A percentile compares a stretch with the other conserved stretches of the same genome.
Evolutionary conservation across 192 early-diverging fungal genomes (phyloP).

Genomic region (Spizellomyces sp.): DNA sequence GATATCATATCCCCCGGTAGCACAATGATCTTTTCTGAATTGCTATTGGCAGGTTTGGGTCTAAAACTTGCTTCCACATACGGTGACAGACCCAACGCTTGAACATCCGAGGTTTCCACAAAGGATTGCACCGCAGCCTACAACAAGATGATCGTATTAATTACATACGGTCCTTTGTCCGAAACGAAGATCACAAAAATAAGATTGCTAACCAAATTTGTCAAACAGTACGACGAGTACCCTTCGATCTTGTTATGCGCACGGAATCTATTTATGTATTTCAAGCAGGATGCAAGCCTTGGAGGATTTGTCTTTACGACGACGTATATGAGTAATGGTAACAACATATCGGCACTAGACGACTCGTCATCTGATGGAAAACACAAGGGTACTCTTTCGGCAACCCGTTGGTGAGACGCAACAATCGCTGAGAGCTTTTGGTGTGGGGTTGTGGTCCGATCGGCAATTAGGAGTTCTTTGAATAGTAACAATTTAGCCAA

Average conservation of each 20-base stretch:
- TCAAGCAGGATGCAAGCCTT: slow-evolving; percentile 22
- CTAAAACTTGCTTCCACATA: not conserved
- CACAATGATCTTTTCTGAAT: slow-evolving; percentile 2
- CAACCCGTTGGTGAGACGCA: slow-evolving; percentile 14
- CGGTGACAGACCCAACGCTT: not conserved
- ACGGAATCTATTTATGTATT: slow-evolving; percentile 21
- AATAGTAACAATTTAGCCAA: not conserved
- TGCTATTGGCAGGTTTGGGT: not conserved
- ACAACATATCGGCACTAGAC: slow-evolving; percentile 23
- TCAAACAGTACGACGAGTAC: slow-evolving; percentile 21
- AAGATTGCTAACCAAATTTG: slow-evolving; percentile 29
- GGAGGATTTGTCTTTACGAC: slow-evolving; percentile 34
- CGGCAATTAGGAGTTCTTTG: slow-evolving; percentile 20
- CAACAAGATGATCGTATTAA: not conserved
- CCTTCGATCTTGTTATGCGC: slow-evolving; percentile 5
- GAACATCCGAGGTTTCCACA: slow-evolving; percentile 22
- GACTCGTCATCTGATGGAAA: slow-evolving; percentile 1
- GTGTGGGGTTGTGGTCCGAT: slow-evolving; percentile 11
- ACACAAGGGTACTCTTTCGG: slow-evolving; percentile 5
- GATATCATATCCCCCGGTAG: slow-evolving; percentile 2
- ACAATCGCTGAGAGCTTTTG: slow-evolving; percentile 22
- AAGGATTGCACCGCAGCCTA: slow-evolving; percentile 28
- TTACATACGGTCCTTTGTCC: not conserved
- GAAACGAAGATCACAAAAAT: slow-evolving; percentile 2
- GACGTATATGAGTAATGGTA: slow-evolving; percentile 29